Evolutionary conservation across 106 monocot genomes (phyloP), one percentile per base, ranked within the genome.

Genomic region (Phalaenopsis equestris): DNA sequence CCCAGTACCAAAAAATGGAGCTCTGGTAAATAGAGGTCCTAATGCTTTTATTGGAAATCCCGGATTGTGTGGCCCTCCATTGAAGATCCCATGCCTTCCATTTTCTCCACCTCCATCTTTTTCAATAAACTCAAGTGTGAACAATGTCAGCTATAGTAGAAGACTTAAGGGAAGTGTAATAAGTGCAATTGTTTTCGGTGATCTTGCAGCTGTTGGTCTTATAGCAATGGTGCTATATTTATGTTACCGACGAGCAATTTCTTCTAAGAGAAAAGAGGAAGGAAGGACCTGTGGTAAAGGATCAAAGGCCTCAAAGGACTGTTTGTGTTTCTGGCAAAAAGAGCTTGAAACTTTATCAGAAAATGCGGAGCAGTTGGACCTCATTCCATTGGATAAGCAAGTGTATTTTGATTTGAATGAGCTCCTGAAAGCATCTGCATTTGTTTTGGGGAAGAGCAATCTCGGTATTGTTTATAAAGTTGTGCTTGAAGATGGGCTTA

Each of bases 381-480:
- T 77, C 39, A 77, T 77, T 19, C 76, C 76, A 55, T 77, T 77
- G 49, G 55, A 55, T 55, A 30, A 47, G 30, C 52, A 77, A 14
- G 52, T 49, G 11, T 24, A 77, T 49, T 47, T 77, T 30, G 77
- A 82, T 70, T 49, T 93, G 72, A 90, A 93, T 67, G 93, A 88
- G 82, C 88, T 93, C 41, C 56, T 93, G 42, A 88, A 90, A 80
- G 88, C 93, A 14, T 90, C 93, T 36, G 93, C 93, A n/a, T 87
- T 88, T 57, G 87, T 93, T 11, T 47, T 93, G 72, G 93, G 93
- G 21, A 93, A 93, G 85, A 90, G 90, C 42, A 82, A 85, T 74
- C 83, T 86, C 6, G 93, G 93, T 18, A 93, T 93, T 48, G 88
- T 90, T 56, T 93, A 93, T 78, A 93, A 87, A 78, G 93, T 93